A percentile compares a stretch with the other conserved stretches of the same genome.
phyloP scores from a whole-genome alignment of 495 filamentous ascomycete genomes.

The Neurospora pannonica region DNA sequence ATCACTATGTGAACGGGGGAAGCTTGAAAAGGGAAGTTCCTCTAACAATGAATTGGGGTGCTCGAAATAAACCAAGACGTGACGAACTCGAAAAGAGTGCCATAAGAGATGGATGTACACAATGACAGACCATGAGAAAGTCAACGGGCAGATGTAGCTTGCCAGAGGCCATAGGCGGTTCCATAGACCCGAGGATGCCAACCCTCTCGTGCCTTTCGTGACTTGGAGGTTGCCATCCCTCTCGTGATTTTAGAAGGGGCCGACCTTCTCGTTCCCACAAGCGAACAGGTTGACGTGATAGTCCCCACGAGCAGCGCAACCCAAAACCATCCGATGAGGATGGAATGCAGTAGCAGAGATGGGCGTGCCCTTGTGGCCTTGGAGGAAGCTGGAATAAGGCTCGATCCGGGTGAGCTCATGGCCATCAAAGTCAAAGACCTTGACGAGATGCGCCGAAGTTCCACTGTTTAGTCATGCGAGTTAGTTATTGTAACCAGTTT shows the following conservation, averaged over 20 bases:
- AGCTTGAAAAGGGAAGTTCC: background rate
- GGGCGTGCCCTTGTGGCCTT: slow-evolving; percentile 59
- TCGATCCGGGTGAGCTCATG: slow-evolving; percentile 68
- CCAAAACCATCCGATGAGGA: slow-evolving; percentile 87
- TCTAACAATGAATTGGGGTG: background rate
- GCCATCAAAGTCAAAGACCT: slow-evolving; percentile 82
- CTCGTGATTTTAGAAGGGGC: slow-evolving; percentile 3
- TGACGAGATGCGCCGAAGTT: slow-evolving; percentile 77
- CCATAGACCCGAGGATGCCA: background rate
- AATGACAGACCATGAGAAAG: background rate
- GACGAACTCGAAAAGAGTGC: background rate
- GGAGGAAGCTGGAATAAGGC: slow-evolving; percentile 81
- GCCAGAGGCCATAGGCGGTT: background rate
- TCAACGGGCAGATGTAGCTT: background rate
- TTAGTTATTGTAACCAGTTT: slow-evolving; percentile 16
- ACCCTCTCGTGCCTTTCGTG: background rate
- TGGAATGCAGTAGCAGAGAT: slow-evolving; percentile 91
- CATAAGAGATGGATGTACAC: background rate
- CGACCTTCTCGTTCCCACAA: slow-evolving; percentile 28
- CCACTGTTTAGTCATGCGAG: slow-evolving; percentile 44
- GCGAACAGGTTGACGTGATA: slow-evolving; percentile 65
- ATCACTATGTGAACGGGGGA: background rate
- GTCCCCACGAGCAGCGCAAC: slow-evolving; percentile 65
- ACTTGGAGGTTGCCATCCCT: background rate
- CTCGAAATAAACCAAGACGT: background rate